Percentiles rank a stretch among this genome's conserved stretches.
Evolutionary conservation across 805 yeast genomes (phyloP).

Genomic region (Candida ovalis): DNA sequence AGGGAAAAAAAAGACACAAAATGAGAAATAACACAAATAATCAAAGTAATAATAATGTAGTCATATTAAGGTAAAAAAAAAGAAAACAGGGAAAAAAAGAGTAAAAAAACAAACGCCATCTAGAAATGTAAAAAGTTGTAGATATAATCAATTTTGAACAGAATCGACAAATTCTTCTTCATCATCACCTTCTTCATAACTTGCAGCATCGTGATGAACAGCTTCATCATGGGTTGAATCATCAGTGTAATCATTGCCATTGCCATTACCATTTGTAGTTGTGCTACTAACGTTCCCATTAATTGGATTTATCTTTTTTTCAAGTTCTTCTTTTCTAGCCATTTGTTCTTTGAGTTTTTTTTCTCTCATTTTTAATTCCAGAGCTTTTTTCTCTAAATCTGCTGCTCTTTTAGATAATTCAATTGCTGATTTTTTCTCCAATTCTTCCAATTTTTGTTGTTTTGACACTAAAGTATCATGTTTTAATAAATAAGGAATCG

Average conservation of each 20-base stretch:
- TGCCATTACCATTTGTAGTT: slow-evolving; percentile 2
- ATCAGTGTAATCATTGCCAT: background rate
- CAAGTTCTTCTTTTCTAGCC: slow-evolving; percentile 13
- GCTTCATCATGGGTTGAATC: background rate
- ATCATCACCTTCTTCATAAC: slow-evolving; percentile 21
- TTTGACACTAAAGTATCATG: slow-evolving; percentile 72
- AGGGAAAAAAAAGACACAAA: background rate
- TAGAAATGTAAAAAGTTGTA: background rate
- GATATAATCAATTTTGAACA: background rate
- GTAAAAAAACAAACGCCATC: background rate
- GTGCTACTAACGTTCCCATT: slow-evolving; percentile 2
- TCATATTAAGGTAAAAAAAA: background rate
- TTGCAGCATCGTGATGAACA: slow-evolving; percentile 12
- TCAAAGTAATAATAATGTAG: too few species aligned
- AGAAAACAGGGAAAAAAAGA: background rate
- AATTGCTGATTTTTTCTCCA: slow-evolving; percentile 73
- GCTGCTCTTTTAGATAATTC: slow-evolving; percentile 74
- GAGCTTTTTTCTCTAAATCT: slow-evolving; percentile 70
- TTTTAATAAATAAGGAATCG: slow-evolving; percentile 78
- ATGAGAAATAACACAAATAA: background rate
- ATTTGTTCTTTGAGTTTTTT: slow-evolving; percentile 43
- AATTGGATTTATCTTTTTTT: slow-evolving; percentile 4
- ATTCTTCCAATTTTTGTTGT: slow-evolving; percentile 73
- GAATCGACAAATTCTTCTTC: slow-evolving; percentile 8
- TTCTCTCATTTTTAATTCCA: slow-evolving; percentile 65